phyloP scores from a whole-genome alignment of 768 basidiomycete genomes.

The Boletus rubroflammeus region DNA sequence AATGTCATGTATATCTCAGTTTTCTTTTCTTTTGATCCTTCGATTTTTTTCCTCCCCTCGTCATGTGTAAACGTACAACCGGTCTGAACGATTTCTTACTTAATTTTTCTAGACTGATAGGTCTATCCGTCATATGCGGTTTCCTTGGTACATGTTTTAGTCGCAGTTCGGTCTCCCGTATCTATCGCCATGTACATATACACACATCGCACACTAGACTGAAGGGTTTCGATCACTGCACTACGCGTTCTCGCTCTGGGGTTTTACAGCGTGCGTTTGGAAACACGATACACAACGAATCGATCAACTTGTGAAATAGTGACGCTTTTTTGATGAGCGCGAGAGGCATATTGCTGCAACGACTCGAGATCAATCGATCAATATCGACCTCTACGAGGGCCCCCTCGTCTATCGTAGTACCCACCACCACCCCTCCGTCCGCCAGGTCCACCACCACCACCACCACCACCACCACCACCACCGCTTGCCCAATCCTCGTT shows the following conservation, averaged over 20 bases:
- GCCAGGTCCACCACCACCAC: conserved; percentile 23
- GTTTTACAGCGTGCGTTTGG: neutral
- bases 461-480: conserved; percentile 28
- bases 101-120: neutral
- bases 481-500: conserved; percentile 39
- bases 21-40: neutral
- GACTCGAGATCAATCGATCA: conserved; percentile 4
- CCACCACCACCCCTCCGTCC: conserved; percentile 34
- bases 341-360: neutral
- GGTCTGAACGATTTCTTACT: neutral
- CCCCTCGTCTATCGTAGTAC: conserved; percentile 24
- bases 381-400: conserved; percentile 26
- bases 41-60: neutral
- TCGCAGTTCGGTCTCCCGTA: conserved; percentile 3
- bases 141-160: conserved; percentile 5
- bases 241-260: neutral
- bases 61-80: conserved; percentile 12
- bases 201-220: conserved; percentile 11
- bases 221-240: neutral
- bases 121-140: neutral
- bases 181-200: conserved; percentile 6
- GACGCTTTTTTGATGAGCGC: neutral
- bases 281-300: conserved; percentile 5
- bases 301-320: neutral
- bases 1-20: neutral